Conservation (phyloP, 2,329 filamentous ascomycete species). For the Ceratocystis diversiconidia region DNA sequence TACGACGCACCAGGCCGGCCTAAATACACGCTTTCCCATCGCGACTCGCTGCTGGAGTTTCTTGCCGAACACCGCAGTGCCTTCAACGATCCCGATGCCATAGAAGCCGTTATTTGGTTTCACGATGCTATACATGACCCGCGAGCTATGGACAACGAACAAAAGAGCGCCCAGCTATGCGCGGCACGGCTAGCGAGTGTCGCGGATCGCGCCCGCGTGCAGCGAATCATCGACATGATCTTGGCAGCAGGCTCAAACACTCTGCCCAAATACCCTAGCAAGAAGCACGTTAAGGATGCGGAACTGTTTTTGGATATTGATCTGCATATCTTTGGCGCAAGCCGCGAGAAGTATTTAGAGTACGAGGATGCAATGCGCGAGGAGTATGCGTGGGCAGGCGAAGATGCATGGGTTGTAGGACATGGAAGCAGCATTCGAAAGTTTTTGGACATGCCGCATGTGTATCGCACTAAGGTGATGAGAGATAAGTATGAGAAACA, state of each 20-base stretch:
- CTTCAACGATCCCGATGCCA: conserved; percentile 12
- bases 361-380: conserved; percentile 16
- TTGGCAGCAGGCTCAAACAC: conserved; percentile 10
- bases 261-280: conserved; percentile 7
- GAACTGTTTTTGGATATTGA: conserved; percentile 18
- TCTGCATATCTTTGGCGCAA: conserved; percentile 12
- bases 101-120: conserved; percentile 17
- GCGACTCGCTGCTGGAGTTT: conserved; percentile 10
- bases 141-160: conserved; percentile 21
- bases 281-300: conserved; percentile 13
- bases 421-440: conserved; percentile 4
- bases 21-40: conserved; percentile 13
- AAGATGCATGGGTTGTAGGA: conserved; percentile 7
- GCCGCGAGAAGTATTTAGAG: conserved; percentile 2
- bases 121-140: conserved; percentile 17
- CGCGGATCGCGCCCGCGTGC: conserved; percentile 8
- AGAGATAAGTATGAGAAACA: conserved; percentile 11
- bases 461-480: conserved; percentile 13
- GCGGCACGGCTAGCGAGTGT: not conserved
- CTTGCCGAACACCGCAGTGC: not conserved
- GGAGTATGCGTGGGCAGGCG: conserved; percentile 17
- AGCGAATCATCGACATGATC: conserved; percentile 13
- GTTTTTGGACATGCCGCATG: conserved; percentile 10
- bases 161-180: conserved; percentile 23
- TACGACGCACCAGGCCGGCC: conserved; percentile 11